phyloP scores from a whole-genome alignment of 2,329 filamentous ascomycete species.

The Aspergillus versicolor region DNA sequence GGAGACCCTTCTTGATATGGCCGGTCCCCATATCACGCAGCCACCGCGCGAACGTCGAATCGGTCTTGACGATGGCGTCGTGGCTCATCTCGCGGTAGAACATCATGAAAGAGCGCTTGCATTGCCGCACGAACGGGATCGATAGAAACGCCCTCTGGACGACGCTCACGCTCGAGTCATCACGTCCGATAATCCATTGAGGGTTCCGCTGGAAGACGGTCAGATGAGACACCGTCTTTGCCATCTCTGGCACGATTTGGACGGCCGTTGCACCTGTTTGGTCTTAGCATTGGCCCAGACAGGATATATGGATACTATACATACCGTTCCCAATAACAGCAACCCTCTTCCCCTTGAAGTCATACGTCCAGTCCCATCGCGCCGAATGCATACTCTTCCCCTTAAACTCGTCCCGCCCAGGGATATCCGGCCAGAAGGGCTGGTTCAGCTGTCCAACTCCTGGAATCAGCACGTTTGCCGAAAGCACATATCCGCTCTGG shows the following conservation, averaged over 20 bases:
- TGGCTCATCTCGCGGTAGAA: slow-evolving; percentile 54
- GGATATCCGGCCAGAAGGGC: slow-evolving; percentile 51
- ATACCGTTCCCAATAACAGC: slow-evolving; percentile 60
- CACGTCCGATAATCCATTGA: slow-evolving; percentile 59
- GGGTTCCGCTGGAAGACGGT: slow-evolving; percentile 59
- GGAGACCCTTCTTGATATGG: slow-evolving; percentile 49
- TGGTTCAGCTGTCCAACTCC: slow-evolving; percentile 61
- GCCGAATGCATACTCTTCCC: slow-evolving; percentile 59
- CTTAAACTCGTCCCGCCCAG: slow-evolving; percentile 49
- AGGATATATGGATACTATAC: background rate
- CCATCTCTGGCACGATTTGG: slow-evolving; percentile 60
- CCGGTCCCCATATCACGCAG: slow-evolving; percentile 37
- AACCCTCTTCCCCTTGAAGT: slow-evolving; percentile 54
- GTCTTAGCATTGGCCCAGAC: background rate
- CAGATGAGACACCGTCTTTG: slow-evolving; percentile 50
- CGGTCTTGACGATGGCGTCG: slow-evolving; percentile 42
- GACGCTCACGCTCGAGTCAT: slow-evolving; percentile 48
- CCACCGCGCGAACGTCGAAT: slow-evolving; percentile 42
- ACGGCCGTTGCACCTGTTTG: slow-evolving; percentile 54
- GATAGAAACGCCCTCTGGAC: slow-evolving; percentile 45
- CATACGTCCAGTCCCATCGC: slow-evolving; percentile 61
- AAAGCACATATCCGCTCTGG: slow-evolving; percentile 52
- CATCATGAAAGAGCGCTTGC: slow-evolving; percentile 54
- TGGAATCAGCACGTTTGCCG: slow-evolving; percentile 57
- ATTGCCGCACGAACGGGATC: slow-evolving; percentile 51